Conservation (phyloP, 768 basidiomycete genomes). For the Pholiota conissans region DNA sequence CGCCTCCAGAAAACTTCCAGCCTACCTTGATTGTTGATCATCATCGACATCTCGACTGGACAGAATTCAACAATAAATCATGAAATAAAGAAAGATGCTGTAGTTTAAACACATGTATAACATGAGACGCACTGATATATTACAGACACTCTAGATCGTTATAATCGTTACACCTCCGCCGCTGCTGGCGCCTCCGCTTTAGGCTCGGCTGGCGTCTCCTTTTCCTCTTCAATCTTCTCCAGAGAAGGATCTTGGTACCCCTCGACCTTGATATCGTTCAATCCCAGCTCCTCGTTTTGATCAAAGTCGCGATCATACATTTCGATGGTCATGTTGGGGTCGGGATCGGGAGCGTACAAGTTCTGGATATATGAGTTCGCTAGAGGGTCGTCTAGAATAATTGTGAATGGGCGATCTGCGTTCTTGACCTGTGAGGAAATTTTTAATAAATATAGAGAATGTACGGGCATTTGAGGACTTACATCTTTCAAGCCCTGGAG, state of each 20-base stretch:
- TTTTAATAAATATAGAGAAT: not conserved
- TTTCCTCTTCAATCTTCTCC: not conserved
- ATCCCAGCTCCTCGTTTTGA: constrained; percentile 93
- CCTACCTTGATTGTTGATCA: not conserved
- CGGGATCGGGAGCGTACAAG: constrained; percentile 94
- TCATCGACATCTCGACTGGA: not conserved
- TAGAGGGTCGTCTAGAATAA: constrained; percentile 94
- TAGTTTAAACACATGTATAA: too few relatives aligned
- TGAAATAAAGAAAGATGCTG: too few relatives aligned
- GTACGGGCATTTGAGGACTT: constrained; percentile 19
- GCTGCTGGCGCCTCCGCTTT: not conserved
- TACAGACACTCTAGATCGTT: not conserved
- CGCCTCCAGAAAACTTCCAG: not conserved
- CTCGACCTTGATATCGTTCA: constrained; percentile 89
- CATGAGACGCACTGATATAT: not conserved
- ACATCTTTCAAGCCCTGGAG: constrained; percentile 75
- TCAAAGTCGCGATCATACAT: constrained; percentile 82
- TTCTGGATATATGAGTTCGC: constrained; percentile 97
- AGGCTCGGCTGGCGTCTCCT: not conserved
- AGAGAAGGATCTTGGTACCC: constrained; percentile 49
- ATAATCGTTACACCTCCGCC: too few relatives aligned
- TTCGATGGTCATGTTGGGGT: constrained; percentile 89
- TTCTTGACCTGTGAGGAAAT: constrained; percentile 60
- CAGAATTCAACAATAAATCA: not conserved
- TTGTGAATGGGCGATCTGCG: constrained; percentile 79